Base-by-base conservation (phyloP, 1,284 basidiomycete species). In the Moniliophthora roreri region DNA sequence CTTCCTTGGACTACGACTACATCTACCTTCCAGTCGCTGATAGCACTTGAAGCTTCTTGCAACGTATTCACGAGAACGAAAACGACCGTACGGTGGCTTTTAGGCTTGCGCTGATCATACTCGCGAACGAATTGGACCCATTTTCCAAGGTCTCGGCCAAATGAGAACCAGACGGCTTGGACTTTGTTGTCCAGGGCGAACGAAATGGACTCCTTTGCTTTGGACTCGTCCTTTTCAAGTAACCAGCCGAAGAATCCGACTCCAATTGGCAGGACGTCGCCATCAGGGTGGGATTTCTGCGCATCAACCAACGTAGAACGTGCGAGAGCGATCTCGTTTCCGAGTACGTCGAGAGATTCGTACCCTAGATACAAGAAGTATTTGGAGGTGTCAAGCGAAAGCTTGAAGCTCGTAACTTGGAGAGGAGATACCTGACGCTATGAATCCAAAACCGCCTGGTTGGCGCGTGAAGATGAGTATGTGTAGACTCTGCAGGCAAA, bases 1-100 rank as follows among this genome's bases (percentile, higher is more conserved):
- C 23, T 60, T 87, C 88, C 88, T 84, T 91, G 89, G 11, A 79
- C 85, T n/a, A 91, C 81, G 51, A 91, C 67, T 47, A 85, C 79
- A 67, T 91, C 89, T 7, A 72, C 82, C 60, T 81, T 78, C 81
- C 84, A 87, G 24, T 81, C 74, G 35, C 80, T 69, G 16, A 74
- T 66, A 10, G 88, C 88, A 40, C 68, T 55, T 16, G 75, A 66
- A 11, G 84, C 85, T 57, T 88, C 80, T 55, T 81, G 68, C 7
- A 80, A 71, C 28, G 84, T 82, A 44, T 75, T 75, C 18, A 88
- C 72, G 58, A 83, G 84, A 5, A 85, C 74, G 62, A 89, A 88
- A 28, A 91, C 71, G 40, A 78, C 67, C 0, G 83, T 85, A 63
- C 66, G 75, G 55, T 71, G 69, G 28, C 58, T 59, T 48, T 64